Evolutionary conservation across 129 eudicot genomes (phyloP), one percentile per base, ranked within the genome.

Genomic region (Tagetes erecta): DNA sequence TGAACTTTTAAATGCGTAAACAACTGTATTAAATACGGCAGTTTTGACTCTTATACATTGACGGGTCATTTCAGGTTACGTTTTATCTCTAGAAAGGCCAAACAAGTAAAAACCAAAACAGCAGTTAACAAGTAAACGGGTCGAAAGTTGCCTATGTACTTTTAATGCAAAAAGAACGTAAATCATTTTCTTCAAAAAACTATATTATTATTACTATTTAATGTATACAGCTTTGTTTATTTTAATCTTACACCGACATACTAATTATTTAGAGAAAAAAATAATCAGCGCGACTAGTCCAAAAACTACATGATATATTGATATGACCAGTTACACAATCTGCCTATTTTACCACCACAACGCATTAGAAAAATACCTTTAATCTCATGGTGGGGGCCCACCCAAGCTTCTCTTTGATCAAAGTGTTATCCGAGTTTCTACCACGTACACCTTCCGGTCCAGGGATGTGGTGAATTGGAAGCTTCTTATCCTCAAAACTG

Each of bases 371-470:
- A 44, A 41, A 35, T 84, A 93, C 98, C 96, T 93, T 93, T 0
- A 93, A 69, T 65, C 53, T 90, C 98, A 93, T 93, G 34, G 92
- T 87, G 20, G 98, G 98, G 69, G 98, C 96, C 98, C 98, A 93
- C 10, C 92, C 98, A 73, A 93, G 98, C 83, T 93, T 93, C 77
- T 93, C 98, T 51, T 87, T 93, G 6, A 93, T 93, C 68, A 93
- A 86, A 80, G 91, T 94, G 79, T 94, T 94, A 86, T 94, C 99
- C 0, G 99, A 94, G 86, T 94, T 94, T 64, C 97, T 85, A 65
- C 99, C 99, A 73, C 99, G 97, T 1, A 94, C 97, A 68, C 99
- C 99, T 75, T 94, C 99, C 1, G 99, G 99, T 20, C 99, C 99
- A 0, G 99, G 99, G 45, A 94, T 94, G 84, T 91, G 99, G 47